Conservation (phyloP, 768 basidiomycete species). For the Boletus pseudo-olivaceus region DNA sequence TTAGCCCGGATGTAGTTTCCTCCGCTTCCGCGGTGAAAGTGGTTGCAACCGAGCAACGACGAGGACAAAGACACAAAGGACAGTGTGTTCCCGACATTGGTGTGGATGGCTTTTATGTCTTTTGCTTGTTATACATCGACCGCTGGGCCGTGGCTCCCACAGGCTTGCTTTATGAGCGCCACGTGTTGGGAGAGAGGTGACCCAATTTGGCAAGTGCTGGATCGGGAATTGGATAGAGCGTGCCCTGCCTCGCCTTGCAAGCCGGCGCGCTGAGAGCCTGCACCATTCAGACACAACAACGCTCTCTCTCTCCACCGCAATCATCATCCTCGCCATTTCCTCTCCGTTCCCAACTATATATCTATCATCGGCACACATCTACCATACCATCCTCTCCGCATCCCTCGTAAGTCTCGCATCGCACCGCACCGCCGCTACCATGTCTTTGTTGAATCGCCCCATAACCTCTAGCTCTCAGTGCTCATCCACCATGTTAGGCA, state of each 20-base stretch:
- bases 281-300: constrained; percentile 19
- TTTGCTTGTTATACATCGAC: not conserved
- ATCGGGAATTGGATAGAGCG: constrained; percentile 30
- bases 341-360: not conserved
- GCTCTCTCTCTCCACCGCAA: constrained; percentile 12
- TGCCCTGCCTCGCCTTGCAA: constrained; percentile 34
- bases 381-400: not conserved
- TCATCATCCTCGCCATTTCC: constrained; percentile 1
- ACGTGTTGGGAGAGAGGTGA: constrained; percentile 29
- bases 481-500: constrained; percentile 21
- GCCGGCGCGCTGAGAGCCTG: constrained; percentile 26
- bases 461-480: constrained; percentile 6
- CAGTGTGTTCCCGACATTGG: not conserved
- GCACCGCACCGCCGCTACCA: not conserved
- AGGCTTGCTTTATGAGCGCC: constrained; percentile 15
- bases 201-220: constrained; percentile 19
- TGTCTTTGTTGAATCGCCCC: constrained; percentile 14
- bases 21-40: not conserved
- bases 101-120: not conserved
- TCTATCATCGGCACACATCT: not conserved
- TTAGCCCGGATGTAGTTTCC: not conserved
- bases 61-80: constrained; percentile 8
- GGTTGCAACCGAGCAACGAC: not conserved
- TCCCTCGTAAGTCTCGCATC: constrained; percentile 5
- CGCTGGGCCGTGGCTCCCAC: not conserved